These are phyloP conservation scores for Scleromitrula shiraiana DNA, from an alignment of 2,329 filamentous ascomycete species.

Conservation along the genomic window DNA sequence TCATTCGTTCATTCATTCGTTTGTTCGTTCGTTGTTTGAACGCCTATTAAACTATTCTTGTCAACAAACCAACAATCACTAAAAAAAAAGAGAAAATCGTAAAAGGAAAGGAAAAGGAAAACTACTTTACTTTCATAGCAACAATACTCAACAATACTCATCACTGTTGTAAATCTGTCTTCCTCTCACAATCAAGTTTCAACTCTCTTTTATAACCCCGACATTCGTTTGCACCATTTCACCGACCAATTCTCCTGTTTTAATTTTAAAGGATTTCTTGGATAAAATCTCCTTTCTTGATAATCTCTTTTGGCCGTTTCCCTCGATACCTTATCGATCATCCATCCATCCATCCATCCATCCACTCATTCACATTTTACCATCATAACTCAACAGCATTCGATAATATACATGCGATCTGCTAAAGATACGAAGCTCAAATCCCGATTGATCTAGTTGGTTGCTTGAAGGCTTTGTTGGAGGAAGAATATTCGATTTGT, in stretches of 20 bases:
- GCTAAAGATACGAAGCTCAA: not conserved
- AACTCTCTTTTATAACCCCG: not conserved
- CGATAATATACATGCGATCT: not conserved
- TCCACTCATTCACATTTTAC: not conserved
- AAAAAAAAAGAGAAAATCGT: too few species aligned
- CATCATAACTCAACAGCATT: not conserved
- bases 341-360: not conserved
- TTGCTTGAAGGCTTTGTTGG: too few species aligned
- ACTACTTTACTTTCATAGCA: too few species aligned
- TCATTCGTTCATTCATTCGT: too few species aligned
- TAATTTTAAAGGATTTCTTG: conserved; percentile 1
- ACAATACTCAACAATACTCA: too few species aligned
- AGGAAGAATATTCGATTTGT: not conserved
- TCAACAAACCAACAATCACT: too few species aligned
- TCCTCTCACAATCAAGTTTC: too few species aligned
- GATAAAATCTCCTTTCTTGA: conserved; percentile 4
- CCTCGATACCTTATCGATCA: not conserved
- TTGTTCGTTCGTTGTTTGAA: too few species aligned
- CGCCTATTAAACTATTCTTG: too few species aligned
- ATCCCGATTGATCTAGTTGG: not conserved
- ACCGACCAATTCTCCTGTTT: not conserved
- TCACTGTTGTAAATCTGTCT: too few species aligned
- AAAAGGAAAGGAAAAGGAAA: too few species aligned
- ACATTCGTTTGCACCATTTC: conserved; percentile 1
- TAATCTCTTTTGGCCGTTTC: not conserved